A percentile compares a stretch with the other conserved stretches of the same genome.
phyloP scores from a whole-genome alignment of 169 alveolate species.

The Babesia caballi region DNA sequence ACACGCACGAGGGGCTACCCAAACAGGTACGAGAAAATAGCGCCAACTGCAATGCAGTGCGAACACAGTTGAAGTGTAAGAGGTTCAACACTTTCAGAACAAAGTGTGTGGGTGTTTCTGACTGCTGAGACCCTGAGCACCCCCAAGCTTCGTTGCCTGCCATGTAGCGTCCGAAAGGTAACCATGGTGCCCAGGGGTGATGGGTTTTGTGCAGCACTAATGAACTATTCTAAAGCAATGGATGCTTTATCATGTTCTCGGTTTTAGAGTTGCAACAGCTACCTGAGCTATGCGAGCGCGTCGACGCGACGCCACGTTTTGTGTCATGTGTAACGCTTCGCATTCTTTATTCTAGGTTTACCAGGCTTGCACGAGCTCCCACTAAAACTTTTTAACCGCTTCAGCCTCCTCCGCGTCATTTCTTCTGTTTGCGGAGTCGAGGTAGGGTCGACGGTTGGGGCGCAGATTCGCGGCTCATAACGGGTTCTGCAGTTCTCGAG shows the following conservation, averaged over 20 bases:
- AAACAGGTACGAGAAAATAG: background rate
- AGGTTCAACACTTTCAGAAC: too few species aligned
- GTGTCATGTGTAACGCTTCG: conserved; percentile 27
- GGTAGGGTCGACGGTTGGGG: background rate
- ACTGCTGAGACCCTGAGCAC: conserved; percentile 13
- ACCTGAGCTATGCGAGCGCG: background rate
- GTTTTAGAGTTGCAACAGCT: too few species aligned
- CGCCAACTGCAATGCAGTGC: conserved; percentile 19
- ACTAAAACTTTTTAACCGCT: background rate
- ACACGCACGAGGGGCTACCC: background rate
- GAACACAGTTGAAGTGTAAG: background rate
- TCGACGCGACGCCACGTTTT: background rate
- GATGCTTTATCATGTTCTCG: too few species aligned
- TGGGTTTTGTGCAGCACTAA: background rate
- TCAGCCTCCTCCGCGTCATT: background rate
- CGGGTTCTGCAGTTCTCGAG: conserved; percentile 3
- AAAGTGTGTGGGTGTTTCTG: background rate
- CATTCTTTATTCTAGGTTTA: conserved; percentile 35
- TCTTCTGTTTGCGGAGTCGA: background rate
- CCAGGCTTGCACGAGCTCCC: background rate
- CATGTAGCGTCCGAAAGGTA: background rate
- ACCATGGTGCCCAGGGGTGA: background rate
- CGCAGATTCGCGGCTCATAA: background rate
- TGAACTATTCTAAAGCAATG: too few species aligned
- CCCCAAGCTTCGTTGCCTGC: conserved; percentile 20